These are phyloP conservation scores for Monosporascus ibericus DNA, from an alignment of 2,329 filamentous ascomycete species.

Conservation along the genomic window DNA sequence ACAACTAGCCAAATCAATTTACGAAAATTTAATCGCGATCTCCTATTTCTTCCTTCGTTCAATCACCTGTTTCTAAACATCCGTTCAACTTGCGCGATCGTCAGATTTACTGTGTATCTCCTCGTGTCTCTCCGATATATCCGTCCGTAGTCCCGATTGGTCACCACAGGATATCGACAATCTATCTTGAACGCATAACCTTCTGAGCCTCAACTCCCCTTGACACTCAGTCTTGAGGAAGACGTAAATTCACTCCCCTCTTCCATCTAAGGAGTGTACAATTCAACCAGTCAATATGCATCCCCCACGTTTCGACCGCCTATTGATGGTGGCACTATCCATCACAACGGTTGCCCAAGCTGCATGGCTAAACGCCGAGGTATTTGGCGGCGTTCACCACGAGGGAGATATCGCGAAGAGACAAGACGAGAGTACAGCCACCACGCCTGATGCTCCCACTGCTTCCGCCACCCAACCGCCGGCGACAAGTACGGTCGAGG, in stretches of 20 bases:
- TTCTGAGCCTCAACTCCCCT: neutral
- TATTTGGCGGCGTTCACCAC: constrained; percentile 17
- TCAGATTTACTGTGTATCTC: neutral
- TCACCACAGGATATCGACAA: neutral
- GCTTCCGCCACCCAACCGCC: constrained; percentile 3
- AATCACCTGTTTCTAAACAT: neutral
- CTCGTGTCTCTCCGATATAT: neutral
- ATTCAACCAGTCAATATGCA: constrained; percentile 35
- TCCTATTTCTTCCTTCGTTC: neutral
- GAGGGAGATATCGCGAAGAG: constrained; percentile 14
- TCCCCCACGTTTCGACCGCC: constrained; percentile 35
- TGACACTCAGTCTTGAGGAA: neutral
- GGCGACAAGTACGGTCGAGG: neutral
- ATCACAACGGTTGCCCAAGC: constrained; percentile 41
- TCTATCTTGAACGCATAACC: neutral
- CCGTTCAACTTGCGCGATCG: neutral
- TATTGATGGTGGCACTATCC: constrained; percentile 45
- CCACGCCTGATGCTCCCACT: constrained; percentile 2
- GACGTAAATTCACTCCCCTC: neutral
- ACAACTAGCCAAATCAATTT: neutral
- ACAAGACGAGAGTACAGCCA: constrained; percentile 6
- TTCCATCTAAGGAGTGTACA: constrained; percentile 3
- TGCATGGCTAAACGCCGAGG: constrained; percentile 23
- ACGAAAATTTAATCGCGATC: neutral
- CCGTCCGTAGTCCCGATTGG: neutral